A percentile compares a stretch with the other conserved stretches of the same genome.
phyloP scores from a whole-genome alignment of 169 alveolate genomes.

The Theileria luwenshuni region DNA sequence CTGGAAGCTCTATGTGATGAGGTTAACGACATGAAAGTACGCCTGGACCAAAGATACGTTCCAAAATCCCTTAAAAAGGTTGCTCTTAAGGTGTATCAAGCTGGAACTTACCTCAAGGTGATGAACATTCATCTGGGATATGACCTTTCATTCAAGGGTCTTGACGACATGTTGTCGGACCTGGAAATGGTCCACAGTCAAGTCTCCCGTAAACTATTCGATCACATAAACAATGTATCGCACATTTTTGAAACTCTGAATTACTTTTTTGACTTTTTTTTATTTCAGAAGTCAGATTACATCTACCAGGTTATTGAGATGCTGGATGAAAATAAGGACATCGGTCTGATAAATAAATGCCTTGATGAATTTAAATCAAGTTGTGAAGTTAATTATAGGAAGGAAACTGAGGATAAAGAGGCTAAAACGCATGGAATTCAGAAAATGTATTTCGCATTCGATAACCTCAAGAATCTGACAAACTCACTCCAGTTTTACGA shows the following conservation, averaged over 20 bases:
- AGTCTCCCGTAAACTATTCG: not conserved
- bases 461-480: not conserved
- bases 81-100: conserved; percentile 1
- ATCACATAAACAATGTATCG: not conserved
- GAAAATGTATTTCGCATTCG: not conserved
- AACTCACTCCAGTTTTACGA: not conserved
- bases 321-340: not conserved
- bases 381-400: no score
- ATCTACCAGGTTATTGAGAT: not conserved
- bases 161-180: not conserved
- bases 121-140: not conserved
- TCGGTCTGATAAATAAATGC: not conserved
- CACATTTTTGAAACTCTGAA: not conserved
- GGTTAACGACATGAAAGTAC: not conserved
- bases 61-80: not conserved
- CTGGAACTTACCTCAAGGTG: conserved; percentile 5
- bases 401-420: not conserved
- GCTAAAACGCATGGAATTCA: not conserved
- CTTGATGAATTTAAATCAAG: no score
- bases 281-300: conserved; percentile 2
- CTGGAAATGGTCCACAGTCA: not conserved
- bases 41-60: conserved; percentile 10
- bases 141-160: not conserved
- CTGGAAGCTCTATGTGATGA: not conserved
- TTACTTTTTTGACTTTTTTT: not conserved